A percentile compares a stretch with the other conserved stretches of the same genome.
Evolutionary conservation across 495 filamentous ascomycete species (phyloP).

Genomic region (Platismatia glauca): DNA sequence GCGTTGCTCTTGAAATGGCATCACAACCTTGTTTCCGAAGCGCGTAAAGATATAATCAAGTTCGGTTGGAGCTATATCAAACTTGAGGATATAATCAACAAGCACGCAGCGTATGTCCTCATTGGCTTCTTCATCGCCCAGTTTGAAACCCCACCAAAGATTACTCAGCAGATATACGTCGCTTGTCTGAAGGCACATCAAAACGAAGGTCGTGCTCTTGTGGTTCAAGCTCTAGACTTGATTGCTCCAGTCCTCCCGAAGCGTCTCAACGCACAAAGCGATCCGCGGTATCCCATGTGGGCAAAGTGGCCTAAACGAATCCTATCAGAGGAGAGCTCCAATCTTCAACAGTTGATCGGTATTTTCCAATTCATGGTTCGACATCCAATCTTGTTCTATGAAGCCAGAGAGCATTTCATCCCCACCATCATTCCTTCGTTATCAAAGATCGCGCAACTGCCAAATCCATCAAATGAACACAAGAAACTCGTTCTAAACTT

Average conservation of each 20-base stretch:
- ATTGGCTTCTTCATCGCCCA: conserved; percentile 96
- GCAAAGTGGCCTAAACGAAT: conserved; percentile 85
- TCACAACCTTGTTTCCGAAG: conserved; percentile 69
- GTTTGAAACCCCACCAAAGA: conserved; percentile 94
- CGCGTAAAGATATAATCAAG: conserved; percentile 96
- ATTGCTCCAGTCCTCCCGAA: conserved; percentile 90
- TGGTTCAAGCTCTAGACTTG: conserved; percentile 89
- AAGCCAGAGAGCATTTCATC: conserved; percentile 83
- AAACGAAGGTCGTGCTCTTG: conserved; percentile 84
- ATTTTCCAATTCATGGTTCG: conserved; percentile 95
- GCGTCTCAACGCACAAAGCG: conserved; percentile 35
- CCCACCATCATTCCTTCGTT: conserved; percentile 81
- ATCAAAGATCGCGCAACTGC: conserved; percentile 74
- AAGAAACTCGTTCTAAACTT: conserved; percentile 87
- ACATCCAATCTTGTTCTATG: conserved; percentile 89
- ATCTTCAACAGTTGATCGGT: conserved; percentile 89
- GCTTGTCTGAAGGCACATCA: conserved; percentile 86
- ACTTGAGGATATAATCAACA: conserved; percentile 97
- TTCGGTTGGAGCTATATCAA: conserved; percentile 98
- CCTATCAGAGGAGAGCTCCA: conserved; percentile 89
- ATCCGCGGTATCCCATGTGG: conserved; percentile 67
- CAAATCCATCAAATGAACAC: conserved; percentile 82
- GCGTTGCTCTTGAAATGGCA: conserved; percentile 94
- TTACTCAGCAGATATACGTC: conserved; percentile 87
- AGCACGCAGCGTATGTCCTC: conserved; percentile 93